phyloP scores from a whole-genome alignment of 768 basidiomycete genomes.

The Ramaria rubella region DNA sequence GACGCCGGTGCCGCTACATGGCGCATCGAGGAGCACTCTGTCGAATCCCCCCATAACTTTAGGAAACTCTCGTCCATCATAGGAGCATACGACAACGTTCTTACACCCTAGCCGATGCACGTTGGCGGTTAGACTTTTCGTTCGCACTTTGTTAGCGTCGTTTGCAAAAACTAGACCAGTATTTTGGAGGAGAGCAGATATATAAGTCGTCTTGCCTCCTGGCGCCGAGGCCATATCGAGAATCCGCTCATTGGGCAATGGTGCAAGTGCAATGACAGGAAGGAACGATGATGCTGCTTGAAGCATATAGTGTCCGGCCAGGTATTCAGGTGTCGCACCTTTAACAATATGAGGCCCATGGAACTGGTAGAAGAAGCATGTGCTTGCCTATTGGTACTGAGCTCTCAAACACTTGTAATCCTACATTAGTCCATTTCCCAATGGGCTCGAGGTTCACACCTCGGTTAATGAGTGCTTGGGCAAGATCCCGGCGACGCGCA shows the following conservation, averaged over 20 bases:
- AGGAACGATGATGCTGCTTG: slow-evolving; percentile 98
- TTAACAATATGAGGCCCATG: neutral
- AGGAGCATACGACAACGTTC: slow-evolving; percentile 94
- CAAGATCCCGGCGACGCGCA: slow-evolving; percentile 88
- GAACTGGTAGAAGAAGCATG: neutral
- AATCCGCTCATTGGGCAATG: slow-evolving; percentile 88
- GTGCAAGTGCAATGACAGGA: slow-evolving; percentile 93
- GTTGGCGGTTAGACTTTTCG: slow-evolving; percentile 95
- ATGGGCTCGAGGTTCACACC: slow-evolving; percentile 98
- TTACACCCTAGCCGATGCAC: slow-evolving; percentile 96
- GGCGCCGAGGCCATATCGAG: slow-evolving; percentile 99
- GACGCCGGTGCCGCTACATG: slow-evolving; percentile 96
- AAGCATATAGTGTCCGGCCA: slow-evolving; percentile 99
- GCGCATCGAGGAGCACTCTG: slow-evolving; percentile 92
- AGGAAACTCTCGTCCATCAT: slow-evolving; percentile 96
- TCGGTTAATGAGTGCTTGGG: slow-evolving; percentile 87
- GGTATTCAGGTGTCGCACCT: slow-evolving; percentile 97
- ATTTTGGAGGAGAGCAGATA: slow-evolving; percentile 93
- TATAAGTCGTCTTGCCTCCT: slow-evolving; percentile 97
- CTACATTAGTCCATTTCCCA: slow-evolving; percentile 99
- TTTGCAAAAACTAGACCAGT: slow-evolving; percentile 98
- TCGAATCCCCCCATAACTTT: slow-evolving; percentile 99
- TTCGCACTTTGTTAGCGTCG: slow-evolving; percentile 88
- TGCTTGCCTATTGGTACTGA: slow-evolving; percentile 79
- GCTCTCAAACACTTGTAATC: slow-evolving; percentile 96